Base-by-base conservation (phyloP, 2,329 filamentous ascomycete genomes). In the Thermochaetoides dissita region DNA sequence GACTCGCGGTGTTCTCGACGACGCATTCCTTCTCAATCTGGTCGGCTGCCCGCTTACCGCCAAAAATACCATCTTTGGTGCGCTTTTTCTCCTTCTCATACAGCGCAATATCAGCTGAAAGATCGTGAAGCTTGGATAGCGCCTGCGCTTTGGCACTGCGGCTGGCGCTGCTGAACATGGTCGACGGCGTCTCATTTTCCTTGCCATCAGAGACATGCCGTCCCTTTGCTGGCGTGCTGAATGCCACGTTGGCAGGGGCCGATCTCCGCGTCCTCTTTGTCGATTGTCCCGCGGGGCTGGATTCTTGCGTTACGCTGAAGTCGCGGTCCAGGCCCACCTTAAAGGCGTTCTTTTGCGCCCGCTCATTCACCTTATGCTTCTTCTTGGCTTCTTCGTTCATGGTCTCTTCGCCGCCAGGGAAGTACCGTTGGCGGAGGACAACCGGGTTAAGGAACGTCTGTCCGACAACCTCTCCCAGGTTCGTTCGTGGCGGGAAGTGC, bases 11-110 rank as follows among this genome's bases (percentile, higher is more conserved):
- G 36, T 55, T 59, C 44, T 51, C 59, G 7, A 53, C 53, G 9
- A 55, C 56, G 35, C 58, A 57, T 40, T 69, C 63, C 52, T 68
- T 72, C 43, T 81, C 76, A 11, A 73, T 65, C 44, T 66, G 60
- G 42, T 79, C 72, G 2, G 74, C 69, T 1, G 76, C 76, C 39
- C 75, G 67, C 53, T 77, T 79, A 17, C 76, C 76, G 24, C 77
- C 76, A 68, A 75, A 81, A 0, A 70, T 66, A 39, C 66, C 62
- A 49, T 71, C 76, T 47, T 57, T 55, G 6, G 64, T 61, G 12
- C 91, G 78, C 64, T 94, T 95, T 66, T 76, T 86, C 63, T 98
- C 91, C 57, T 91, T 94, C 56, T 96, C 83, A 55, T 91, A 98
- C 30, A 93, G 66, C 2, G 81, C 81, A 55, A 96, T 87, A 56